Conservation (phyloP, 2,329 filamentous ascomycete genomes). For the Botrytis aclada region DNA sequence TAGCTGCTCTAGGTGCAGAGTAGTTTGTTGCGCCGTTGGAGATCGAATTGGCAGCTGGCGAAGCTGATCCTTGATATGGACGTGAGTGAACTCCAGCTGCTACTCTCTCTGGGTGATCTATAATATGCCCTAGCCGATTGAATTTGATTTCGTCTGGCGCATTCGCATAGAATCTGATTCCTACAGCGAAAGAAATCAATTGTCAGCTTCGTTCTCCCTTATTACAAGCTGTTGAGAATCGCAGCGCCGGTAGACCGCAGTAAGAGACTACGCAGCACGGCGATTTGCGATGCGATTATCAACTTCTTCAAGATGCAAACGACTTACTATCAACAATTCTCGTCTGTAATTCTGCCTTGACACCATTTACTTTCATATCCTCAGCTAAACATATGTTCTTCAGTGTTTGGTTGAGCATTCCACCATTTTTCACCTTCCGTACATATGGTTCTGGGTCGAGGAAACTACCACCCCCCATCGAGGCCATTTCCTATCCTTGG, state of each 20-base stretch:
- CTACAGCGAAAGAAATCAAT: slow-evolving; percentile 22
- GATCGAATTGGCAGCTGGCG: slow-evolving; percentile 23
- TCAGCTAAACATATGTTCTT: slow-evolving; percentile 64
- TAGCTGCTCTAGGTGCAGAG: neutral
- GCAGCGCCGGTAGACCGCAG: neutral
- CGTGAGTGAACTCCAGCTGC: neutral
- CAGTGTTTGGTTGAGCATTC: slow-evolving; percentile 35
- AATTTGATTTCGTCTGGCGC: slow-evolving; percentile 29
- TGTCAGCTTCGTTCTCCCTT: neutral
- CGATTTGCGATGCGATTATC: neutral
- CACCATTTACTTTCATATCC: slow-evolving; percentile 72
- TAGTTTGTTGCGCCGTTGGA: neutral
- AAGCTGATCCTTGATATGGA: slow-evolving; percentile 21
- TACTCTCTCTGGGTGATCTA: slow-evolving; percentile 28
- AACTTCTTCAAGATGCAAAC: neutral
- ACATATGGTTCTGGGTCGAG: slow-evolving; percentile 35
- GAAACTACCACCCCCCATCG: slow-evolving; percentile 34
- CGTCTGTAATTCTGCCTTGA: slow-evolving; percentile 77
- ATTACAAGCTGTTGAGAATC: neutral
- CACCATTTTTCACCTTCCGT: slow-evolving; percentile 30
- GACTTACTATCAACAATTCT: slow-evolving; percentile 74
- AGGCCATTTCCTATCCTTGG: slow-evolving; percentile 33
- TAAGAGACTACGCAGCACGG: neutral
- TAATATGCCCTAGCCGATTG: slow-evolving; percentile 31
- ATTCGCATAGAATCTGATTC: slow-evolving; percentile 28